Percentiles rank a stretch among this genome's conserved stretches.
Conservation (phyloP, 495 filamentous ascomycete genomes). For the Acidiella bohemica region DNA sequence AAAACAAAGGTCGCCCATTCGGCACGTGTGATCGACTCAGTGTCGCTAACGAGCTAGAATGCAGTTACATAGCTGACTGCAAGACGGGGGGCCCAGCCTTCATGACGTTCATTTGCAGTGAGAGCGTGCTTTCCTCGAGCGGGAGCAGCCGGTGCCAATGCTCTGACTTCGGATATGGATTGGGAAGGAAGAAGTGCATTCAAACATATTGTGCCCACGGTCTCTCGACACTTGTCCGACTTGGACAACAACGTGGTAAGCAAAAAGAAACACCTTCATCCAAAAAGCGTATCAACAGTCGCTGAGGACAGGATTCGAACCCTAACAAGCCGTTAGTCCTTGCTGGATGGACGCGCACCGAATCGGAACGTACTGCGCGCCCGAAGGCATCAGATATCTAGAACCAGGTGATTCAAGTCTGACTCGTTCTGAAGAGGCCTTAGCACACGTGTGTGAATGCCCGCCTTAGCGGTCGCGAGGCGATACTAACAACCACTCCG, state of each 20-base stretch:
- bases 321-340: not conserved
- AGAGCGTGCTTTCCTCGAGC: too few relatives aligned
- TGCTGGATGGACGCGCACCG: not conserved
- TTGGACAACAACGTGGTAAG: not conserved
- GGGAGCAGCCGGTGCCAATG: too few relatives aligned
- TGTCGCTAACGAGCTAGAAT: too few relatives aligned
- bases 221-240: not conserved
- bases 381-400: slow-evolving; percentile 18
- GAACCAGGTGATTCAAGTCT: slow-evolving; percentile 14
- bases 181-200: not conserved
- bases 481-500: too few relatives aligned
- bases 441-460: too few relatives aligned
- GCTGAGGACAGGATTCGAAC: slow-evolving; percentile 17
- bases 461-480: too few relatives aligned
- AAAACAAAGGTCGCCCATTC: too few relatives aligned
- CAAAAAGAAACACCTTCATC: not conserved
- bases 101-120: not conserved
- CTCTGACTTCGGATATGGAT: too few relatives aligned
- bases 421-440: too few relatives aligned
- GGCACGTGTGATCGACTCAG: too few relatives aligned
- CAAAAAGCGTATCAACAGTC: not conserved
- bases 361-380: slow-evolving; percentile 9
- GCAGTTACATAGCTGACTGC: not conserved
- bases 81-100: not conserved
- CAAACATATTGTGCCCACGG: not conserved